Evolutionary conservation across 1,284 basidiomycete genomes (phyloP), one percentile per base, ranked within the genome.

Genomic region (Wallemia mellicola): DNA sequence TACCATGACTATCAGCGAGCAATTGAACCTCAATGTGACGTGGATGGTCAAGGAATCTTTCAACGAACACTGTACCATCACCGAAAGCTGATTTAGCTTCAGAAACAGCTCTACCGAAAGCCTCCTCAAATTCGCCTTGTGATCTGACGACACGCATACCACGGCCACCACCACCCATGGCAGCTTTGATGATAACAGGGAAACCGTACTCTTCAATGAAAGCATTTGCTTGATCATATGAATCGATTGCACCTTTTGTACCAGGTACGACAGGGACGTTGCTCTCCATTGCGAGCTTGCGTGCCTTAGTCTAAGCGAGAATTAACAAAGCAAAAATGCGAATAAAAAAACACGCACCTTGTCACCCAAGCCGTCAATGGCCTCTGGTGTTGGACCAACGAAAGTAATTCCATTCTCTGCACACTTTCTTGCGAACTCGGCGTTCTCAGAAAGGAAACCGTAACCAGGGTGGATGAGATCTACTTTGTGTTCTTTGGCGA

Each of bases 391-490:
- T 55, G 94, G 94, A 26, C 94, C 94, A 65, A 99, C 83, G 71
- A 98, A 99, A 38, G 89, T 87, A 65, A 99, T 80, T 57, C 94
- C 94, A 57, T 94, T 94, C 68, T 85, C 83, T 72, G 96, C 92
- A 63, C 98, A 92, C 73, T 92, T 92, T 62, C 81, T 79, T 26
- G 94, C 94, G 67, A 99, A 99, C 64, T 76, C 77, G 59, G 91
- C 88, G 71, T 98, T 98, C 73, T 99, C 94, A 57, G 89, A 86
- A 27, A 99, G 75, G 79, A 99, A 99, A 62, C 92, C 92, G 69
- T 96, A 96, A 62, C 88, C 88, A 19, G 91, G 91, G 72, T 96
- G 94, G 69, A 99, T 98, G 92, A 98, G 96, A 70, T 98, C 91
- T 48, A 98, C 92, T 48, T 86, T 87, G 72, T 95, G 88, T 71